phyloP scores from a whole-genome alignment of 129 eudicot species.

The carrot (Daucus carota) region DH1_v3.0 NC_030382.2:43178001-43178500 shows the following conservation, averaged over 20 bases:
- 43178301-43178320: slow-evolving; percentile 69
- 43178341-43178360: slow-evolving; percentile 26
- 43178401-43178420: slow-evolving; percentile 52
- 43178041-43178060: slow-evolving; percentile 72
- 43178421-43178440: slow-evolving; percentile 54
- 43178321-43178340: slow-evolving; percentile 19
- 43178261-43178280: slow-evolving; percentile 80
- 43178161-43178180: slow-evolving; percentile 77
- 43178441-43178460: slow-evolving; percentile 52
- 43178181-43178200: slow-evolving; percentile 78
- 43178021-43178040: slow-evolving; percentile 33
- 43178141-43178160: slow-evolving; percentile 41
- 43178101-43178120: slow-evolving; percentile 62
- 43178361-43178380: slow-evolving; percentile 71
- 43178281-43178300: slow-evolving; percentile 68
- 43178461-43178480: slow-evolving; percentile 28
- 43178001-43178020: background rate
- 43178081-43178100: slow-evolving; percentile 57
- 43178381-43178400: slow-evolving; percentile 62
- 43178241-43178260: slow-evolving; percentile 51
- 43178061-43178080: slow-evolving; percentile 64
- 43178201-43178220: slow-evolving; percentile 66
- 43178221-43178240: slow-evolving; percentile 59
- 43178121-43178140: slow-evolving; percentile 61
- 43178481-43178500: slow-evolving; percentile 64